These are phyloP conservation scores for Acacia pycnantha DNA, from an alignment of 331 rosid species.

Conservation along the genomic window DNA sequence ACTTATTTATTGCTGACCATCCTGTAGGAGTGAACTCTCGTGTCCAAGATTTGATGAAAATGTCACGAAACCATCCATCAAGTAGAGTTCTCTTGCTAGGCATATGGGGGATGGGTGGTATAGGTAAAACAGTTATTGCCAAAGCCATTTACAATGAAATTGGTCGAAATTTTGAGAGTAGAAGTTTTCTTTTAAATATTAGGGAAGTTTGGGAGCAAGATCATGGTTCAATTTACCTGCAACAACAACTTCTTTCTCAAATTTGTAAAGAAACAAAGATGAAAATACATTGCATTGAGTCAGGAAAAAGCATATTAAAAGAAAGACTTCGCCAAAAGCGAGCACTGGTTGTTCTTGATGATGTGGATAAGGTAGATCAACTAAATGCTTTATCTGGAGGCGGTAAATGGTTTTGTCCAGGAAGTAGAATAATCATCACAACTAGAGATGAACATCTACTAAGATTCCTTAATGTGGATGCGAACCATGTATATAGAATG, in stretches of 20 bases:
- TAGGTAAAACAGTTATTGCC: neutral
- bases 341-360: neutral
- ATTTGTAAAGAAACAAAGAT: neutral
- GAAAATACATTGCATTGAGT: neutral
- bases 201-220: neutral
- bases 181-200: neutral
- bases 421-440: neutral
- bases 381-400: neutral
- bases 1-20: neutral
- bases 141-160: neutral
- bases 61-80: neutral
- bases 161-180: neutral
- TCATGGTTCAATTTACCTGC: neutral
- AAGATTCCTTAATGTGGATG: neutral
- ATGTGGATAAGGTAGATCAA: neutral
- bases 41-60: neutral
- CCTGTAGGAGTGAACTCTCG: neutral
- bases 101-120: neutral
- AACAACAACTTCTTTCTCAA: neutral
- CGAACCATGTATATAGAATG: neutral
- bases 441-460: neutral
- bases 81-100: neutral
- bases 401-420: neutral
- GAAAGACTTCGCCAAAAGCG: neutral
- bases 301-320: neutral